phyloP scores from a whole-genome alignment of 768 basidiomycete species.

The Nidularia pulvinata region DNA sequence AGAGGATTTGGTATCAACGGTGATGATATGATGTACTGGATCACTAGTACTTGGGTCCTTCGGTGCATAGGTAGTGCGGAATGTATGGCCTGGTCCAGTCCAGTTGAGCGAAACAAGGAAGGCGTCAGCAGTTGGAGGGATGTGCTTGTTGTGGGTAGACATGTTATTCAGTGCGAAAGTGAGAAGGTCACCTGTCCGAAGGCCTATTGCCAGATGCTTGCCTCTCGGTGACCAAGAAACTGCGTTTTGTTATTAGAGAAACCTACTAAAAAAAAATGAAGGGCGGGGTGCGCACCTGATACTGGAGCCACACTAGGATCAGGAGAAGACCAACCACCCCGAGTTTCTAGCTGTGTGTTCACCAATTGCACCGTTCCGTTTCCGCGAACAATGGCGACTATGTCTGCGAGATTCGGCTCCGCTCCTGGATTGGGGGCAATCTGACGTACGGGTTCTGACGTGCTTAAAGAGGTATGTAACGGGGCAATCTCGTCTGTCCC shows the following conservation, averaged over 20 bases:
- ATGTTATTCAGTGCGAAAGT: slow-evolving; percentile 63
- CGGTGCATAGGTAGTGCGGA: slow-evolving; percentile 63
- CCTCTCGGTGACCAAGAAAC: slow-evolving; percentile 89
- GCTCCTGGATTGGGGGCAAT: slow-evolving; percentile 66
- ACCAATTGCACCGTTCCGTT: slow-evolving; percentile 57
- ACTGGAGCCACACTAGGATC: slow-evolving; percentile 51
- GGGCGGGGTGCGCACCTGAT: slow-evolving; percentile 43
- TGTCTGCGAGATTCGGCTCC: slow-evolving; percentile 46
- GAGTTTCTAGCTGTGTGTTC: slow-evolving; percentile 52
- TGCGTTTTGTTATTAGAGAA: slow-evolving; percentile 19
- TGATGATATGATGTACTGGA: slow-evolving; percentile 42
- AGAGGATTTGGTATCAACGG: slow-evolving; percentile 38
- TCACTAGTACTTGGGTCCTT: slow-evolving; percentile 18
- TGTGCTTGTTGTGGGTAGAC: slow-evolving; percentile 51
- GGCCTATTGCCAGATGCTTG: slow-evolving; percentile 78
- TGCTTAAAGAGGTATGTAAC: slow-evolving; percentile 45
- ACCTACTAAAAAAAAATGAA: too few relatives aligned
- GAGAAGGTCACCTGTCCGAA: slow-evolving; percentile 69
- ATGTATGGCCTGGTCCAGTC: slow-evolving; percentile 68
- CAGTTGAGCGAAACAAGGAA: slow-evolving; percentile 58
- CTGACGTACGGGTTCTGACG: slow-evolving; percentile 45
- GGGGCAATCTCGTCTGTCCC: slow-evolving; percentile 42
- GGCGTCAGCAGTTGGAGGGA: slow-evolving; percentile 55
- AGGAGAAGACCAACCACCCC: slow-evolving; percentile 54
- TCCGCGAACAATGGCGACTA: slow-evolving; percentile 55